Percentiles rank a stretch among this genome's conserved stretches.
Conservation (phyloP, 1,284 basidiomycete species). For the Anthracocystis panici-leucophaei region DNA sequence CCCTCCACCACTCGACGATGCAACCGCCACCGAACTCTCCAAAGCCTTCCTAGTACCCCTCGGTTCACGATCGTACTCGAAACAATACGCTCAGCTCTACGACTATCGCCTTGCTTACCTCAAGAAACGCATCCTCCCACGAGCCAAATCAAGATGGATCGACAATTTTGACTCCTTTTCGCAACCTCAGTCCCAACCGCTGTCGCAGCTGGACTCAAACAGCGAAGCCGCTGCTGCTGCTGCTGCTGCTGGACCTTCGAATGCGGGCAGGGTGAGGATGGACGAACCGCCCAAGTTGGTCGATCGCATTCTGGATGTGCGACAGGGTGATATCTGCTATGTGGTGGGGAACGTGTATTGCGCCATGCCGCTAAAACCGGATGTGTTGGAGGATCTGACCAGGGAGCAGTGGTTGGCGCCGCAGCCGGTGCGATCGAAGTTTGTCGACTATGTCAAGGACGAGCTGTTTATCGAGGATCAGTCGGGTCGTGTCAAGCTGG, state of each 20-base stretch:
- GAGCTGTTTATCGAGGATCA: constrained; percentile 93
- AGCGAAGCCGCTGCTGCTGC: not conserved
- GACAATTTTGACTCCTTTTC: constrained; percentile 39
- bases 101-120: constrained; percentile 67
- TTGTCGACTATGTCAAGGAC: constrained; percentile 79
- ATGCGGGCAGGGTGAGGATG: constrained; percentile 12
- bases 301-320: constrained; percentile 87
- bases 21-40: constrained; percentile 30
- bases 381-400: constrained; percentile 92
- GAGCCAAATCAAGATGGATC: constrained; percentile 50
- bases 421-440: constrained; percentile 72
- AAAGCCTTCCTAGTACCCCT: constrained; percentile 56
- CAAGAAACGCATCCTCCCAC: constrained; percentile 56
- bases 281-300: constrained; percentile 75
- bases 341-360: constrained; percentile 95
- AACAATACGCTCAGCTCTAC: constrained; percentile 67
- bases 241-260: constrained; percentile 27
- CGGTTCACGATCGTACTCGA: constrained; percentile 56
- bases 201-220: constrained; percentile 19
- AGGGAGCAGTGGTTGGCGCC: constrained; percentile 92
- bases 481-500: constrained; percentile 87
- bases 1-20: not conserved
- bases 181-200: constrained; percentile 31
- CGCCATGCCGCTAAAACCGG: constrained; percentile 98
- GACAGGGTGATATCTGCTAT: constrained; percentile 86